Conservation (phyloP, 2,329 filamentous ascomycete species). For the Alternaria angustiovoidea region DNA sequence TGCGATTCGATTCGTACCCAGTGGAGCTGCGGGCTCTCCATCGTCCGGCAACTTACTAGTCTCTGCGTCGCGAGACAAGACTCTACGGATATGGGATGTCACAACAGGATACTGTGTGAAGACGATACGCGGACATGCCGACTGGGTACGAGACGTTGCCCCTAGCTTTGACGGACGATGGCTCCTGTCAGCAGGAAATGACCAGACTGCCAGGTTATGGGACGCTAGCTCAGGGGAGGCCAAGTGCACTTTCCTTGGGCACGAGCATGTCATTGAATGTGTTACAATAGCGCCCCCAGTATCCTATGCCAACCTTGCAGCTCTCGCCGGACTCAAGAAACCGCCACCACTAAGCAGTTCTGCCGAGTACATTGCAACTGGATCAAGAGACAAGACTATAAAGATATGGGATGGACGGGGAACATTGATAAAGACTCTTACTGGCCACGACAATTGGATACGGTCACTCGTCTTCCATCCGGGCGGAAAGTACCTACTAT, state of each 20-base stretch:
- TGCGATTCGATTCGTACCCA: slow-evolving; percentile 86
- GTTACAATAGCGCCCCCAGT: slow-evolving; percentile 84
- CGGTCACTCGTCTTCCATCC: slow-evolving; percentile 87
- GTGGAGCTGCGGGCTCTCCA: slow-evolving; percentile 77
- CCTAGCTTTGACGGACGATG: slow-evolving; percentile 85
- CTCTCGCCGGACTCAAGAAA: slow-evolving; percentile 83
- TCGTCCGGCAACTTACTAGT: slow-evolving; percentile 86
- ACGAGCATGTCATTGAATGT: slow-evolving; percentile 87
- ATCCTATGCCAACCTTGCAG: slow-evolving; percentile 78
- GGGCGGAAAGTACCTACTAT: slow-evolving; percentile 87
- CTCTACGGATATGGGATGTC: slow-evolving; percentile 89
- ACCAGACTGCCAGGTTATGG: slow-evolving; percentile 84
- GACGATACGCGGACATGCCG: slow-evolving; percentile 84
- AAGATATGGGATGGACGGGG: slow-evolving; percentile 88
- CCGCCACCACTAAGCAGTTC: slow-evolving; percentile 75
- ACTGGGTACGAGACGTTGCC: slow-evolving; percentile 90
- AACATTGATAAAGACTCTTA: slow-evolving; percentile 81
- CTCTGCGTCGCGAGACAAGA: slow-evolving; percentile 84
- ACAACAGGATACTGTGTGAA: slow-evolving; percentile 92
- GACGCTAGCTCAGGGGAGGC: slow-evolving; percentile 78
- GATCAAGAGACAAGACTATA: slow-evolving; percentile 89
- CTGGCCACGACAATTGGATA: slow-evolving; percentile 95
- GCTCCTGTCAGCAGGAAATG: slow-evolving; percentile 82
- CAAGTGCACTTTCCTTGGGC: slow-evolving; percentile 82
- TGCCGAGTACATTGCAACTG: slow-evolving; percentile 89